Conservation (phyloP, 495 filamentous ascomycete genomes). For the Penicillium cinerascens region DNA sequence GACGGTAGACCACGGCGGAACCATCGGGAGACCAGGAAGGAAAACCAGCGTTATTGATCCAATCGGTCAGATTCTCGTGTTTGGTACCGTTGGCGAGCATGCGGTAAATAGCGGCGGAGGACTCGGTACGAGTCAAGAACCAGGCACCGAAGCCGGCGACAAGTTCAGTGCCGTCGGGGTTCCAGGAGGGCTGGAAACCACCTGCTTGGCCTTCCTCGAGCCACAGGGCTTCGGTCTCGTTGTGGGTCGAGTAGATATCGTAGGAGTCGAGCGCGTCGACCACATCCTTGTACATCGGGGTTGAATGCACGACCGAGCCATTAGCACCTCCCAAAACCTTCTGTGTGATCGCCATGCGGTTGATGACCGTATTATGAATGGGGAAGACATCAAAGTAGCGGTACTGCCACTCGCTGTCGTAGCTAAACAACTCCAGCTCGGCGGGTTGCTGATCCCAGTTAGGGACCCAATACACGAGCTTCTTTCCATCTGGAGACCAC, state of each 20-base stretch:
- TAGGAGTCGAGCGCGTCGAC: conserved; percentile 1
- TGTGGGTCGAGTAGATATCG: neutral
- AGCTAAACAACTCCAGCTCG: conserved; percentile 6
- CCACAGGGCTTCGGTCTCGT: neutral
- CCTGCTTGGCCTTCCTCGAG: conserved; percentile 5
- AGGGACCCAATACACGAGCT: conserved; percentile 4
- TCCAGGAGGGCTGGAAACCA: conserved; percentile 14
- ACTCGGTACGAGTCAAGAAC: conserved; percentile 5
- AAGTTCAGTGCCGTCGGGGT: conserved; percentile 8
- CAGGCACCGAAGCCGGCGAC: conserved; percentile 9
- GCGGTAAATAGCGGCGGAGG: conserved; percentile 4
- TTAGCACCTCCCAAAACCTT: too few species aligned
- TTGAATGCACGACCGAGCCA: neutral
- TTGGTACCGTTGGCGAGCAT: conserved; percentile 6
- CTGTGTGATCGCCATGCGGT: neutral
- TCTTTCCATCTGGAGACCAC: conserved; percentile 24
- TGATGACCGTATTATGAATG: neutral
- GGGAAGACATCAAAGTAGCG: conserved; percentile 16
- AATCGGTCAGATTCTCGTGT: conserved; percentile 3
- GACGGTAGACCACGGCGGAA: conserved; percentile 8
- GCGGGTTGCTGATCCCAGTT: neutral
- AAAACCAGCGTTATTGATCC: conserved; percentile 4
- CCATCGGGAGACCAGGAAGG: conserved; percentile 13
- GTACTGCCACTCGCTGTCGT: conserved; percentile 12
- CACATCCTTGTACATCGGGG: neutral